Base-by-base conservation (phyloP, 1,139 yeast genomes). In the Debaryomycetaceae sp. region DNA sequence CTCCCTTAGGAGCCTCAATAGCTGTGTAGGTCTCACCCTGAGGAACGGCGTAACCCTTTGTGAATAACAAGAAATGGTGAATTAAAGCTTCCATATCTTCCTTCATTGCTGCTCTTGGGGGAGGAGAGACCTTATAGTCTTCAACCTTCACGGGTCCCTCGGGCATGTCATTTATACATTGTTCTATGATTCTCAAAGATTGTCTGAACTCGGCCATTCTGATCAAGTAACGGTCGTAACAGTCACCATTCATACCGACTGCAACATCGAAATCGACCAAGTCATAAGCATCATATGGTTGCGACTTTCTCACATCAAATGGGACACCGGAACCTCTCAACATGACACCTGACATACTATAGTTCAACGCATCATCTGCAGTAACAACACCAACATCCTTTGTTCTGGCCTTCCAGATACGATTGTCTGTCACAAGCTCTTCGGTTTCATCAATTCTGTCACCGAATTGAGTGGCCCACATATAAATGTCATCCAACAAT, bases 381-480 rank as follows among this genome's bases (percentile, higher is more conserved):
- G 89, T 74, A 37, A 87, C 83, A 36, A 77, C 74, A 53, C 96
- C 96, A 45, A 87, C 84, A 52, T 80, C 89, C 46, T 81, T 67
- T 34, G 95, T 86, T 74, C 96, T 83, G 59, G 85, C 85, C 67
- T 83, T 85, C 96, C 96, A 87, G 66, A 87, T 87, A 70, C 96
- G 84, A 69, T 87, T 87, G 61, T 87, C 95, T 39, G 96, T 86
- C 50, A 85, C 77, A 68, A 87, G 77, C 67, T 87, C 96, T 71
- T 87, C 96, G 47, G 85, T 81, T 67, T 87, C 96, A 65, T 87
- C 96, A 53, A 87, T 67, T 72, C 96, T 81, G 70, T 87, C 96
- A 61, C 95, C 96, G 53, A 87, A 87, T 71, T 87, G 96, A 30
- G 96, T 87, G 42, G 95, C 95, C 96, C 96, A 87, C 92, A 87